A percentile compares a stretch with the other conserved stretches of the same genome.
phyloP scores from a whole-genome alignment of 2,329 filamentous ascomycete genomes.

The Hypomyces perniciosus region DNA sequence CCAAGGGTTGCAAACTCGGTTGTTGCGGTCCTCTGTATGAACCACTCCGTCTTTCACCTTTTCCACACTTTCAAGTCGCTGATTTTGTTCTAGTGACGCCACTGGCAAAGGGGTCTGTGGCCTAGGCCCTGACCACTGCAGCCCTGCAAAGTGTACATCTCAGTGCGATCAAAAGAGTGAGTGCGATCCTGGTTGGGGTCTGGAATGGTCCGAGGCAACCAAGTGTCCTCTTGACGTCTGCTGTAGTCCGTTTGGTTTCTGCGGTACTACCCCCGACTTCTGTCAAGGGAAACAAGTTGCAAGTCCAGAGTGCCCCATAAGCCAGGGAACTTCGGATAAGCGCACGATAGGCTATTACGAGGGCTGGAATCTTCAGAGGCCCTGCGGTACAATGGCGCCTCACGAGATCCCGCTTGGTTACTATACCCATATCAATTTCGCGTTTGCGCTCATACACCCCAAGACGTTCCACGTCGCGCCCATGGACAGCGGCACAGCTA shows the following conservation, averaged over 20 bases:
- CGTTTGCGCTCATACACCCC: constrained; percentile 32
- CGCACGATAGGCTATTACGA: constrained; percentile 29
- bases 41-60: too few species aligned
- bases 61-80: background rate
- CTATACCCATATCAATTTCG: constrained; percentile 29
- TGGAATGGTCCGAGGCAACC: constrained; percentile 17
- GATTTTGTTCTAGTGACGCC: background rate
- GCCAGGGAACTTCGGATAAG: constrained; percentile 2
- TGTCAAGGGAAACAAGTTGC: constrained; percentile 15
- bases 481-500: background rate
- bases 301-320: constrained; percentile 11
- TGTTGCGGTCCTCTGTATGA: background rate
- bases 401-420: constrained; percentile 20
- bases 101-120: constrained; percentile 7
- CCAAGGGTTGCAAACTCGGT: background rate
- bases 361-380: constrained; percentile 19
- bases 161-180: constrained; percentile 22
- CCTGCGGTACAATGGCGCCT: constrained; percentile 20
- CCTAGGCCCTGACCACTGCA: constrained; percentile 1
- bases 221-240: constrained; percentile 34
- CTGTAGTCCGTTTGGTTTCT: constrained; percentile 30
- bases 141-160: constrained; percentile 14
- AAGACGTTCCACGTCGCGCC: constrained; percentile 16
- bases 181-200: constrained; percentile 28
- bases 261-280: constrained; percentile 23